Evolutionary conservation across 208 protist genomes (phyloP), one percentile per base, ranked within the genome.

Genomic region (Vickermania ingenoplastis): DNA sequence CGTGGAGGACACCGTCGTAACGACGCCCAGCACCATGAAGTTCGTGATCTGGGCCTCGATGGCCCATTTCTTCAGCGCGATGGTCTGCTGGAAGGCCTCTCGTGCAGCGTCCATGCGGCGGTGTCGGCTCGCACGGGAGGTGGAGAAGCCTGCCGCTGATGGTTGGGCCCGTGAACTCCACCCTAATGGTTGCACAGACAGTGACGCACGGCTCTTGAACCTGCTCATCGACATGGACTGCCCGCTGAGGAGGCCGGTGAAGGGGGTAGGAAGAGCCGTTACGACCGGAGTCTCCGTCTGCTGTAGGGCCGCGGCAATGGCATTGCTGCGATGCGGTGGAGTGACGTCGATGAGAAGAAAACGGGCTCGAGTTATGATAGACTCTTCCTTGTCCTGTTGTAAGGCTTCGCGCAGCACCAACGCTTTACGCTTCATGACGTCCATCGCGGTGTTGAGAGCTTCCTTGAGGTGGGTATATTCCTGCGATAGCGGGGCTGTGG

Each of bases 321-420:
- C 58, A 61, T 93, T 81, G 27, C 71, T 59, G 31, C 71, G 74
- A 49, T 71, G 57, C 30, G 76, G 79, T 23, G 89, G 86, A 14
- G 74, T 83, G n/a, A 95, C 36, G 53, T 73, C 65, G 22, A 63
- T 64, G 7, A 95, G 68, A 41, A 95, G 55, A 72, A 93, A 93
- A n/a, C 59, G 57, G 24, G 77, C 79, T 3, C 83, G 79, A 17
- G 67, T 66, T 1, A 95, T 31, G 52, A 95, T 87, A 21, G 51
- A 67, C n/a, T 63, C 67, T 29, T 79, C 71, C 7, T 72, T 68
- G 0, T 73, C 80, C 45, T 93, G 83, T 68, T 95, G 89, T 22
- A 83, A 54, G 7, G 77, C 80, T 61, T 95, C 89, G 36, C 92
- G 66, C 17, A 95, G 71, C n/a, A 93, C 60, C 63, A 87, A 85